These are phyloP conservation scores for Thermoascus crustaceus DNA, from an alignment of 2,329 filamentous ascomycete species.

Conservation along the genomic window DNA sequence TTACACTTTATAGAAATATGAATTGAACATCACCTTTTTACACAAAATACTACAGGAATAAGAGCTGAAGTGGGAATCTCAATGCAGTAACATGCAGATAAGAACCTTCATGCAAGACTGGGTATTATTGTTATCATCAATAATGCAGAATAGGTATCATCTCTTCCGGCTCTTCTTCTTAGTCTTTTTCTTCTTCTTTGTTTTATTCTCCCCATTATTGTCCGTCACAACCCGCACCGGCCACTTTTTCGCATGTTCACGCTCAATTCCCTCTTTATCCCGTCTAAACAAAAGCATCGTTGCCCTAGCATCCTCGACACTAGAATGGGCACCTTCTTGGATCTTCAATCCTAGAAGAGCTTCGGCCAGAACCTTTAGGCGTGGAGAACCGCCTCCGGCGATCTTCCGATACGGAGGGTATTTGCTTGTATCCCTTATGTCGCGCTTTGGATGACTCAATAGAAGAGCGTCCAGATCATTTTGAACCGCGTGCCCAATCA, in stretches of 20 bases:
- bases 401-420: slow-evolving; percentile 64
- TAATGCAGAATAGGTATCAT: slow-evolving; percentile 15
- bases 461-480: slow-evolving; percentile 69
- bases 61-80: too few relatives aligned
- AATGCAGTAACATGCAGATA: neutral
- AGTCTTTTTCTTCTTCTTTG: slow-evolving; percentile 41
- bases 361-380: slow-evolving; percentile 47
- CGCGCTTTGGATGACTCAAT: slow-evolving; percentile 66
- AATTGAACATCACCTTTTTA: too few relatives aligned
- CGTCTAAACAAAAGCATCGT: slow-evolving; percentile 82
- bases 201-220: slow-evolving; percentile 26
- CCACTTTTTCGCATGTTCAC: slow-evolving; percentile 65
- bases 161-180: slow-evolving; percentile 39
- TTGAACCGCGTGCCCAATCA: slow-evolving; percentile 76
- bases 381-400: slow-evolving; percentile 42
- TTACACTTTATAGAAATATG: too few relatives aligned
- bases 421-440: slow-evolving; percentile 78
- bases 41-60: too few relatives aligned
- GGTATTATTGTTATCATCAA: slow-evolving; percentile 1
- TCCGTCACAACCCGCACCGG: slow-evolving; percentile 34
- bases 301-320: slow-evolving; percentile 70
- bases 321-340: slow-evolving; percentile 53
- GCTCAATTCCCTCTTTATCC: slow-evolving; percentile 77
- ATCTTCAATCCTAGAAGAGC: slow-evolving; percentile 52
- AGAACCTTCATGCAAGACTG: neutral